phyloP scores from a whole-genome alignment of 2,329 filamentous ascomycete genomes.

The Penicillium sp. region DNA sequence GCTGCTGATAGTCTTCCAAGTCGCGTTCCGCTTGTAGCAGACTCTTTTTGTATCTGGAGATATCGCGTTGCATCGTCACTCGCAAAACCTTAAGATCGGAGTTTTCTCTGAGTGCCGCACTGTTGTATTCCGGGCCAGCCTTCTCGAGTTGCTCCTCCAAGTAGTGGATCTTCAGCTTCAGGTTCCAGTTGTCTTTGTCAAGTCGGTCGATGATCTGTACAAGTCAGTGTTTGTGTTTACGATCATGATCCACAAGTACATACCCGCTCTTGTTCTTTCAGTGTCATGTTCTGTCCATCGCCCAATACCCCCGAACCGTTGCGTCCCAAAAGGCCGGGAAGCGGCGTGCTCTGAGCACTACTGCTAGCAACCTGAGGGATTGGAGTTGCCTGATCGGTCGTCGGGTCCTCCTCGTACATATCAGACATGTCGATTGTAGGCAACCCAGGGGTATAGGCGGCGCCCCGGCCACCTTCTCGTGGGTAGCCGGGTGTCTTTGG shows the following conservation, averaged over 20 bases:
- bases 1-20: conserved; percentile 74
- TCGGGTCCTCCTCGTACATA: conserved; percentile 60
- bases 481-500: conserved; percentile 66
- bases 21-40: conserved; percentile 78
- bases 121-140: conserved; percentile 82
- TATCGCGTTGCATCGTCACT: conserved; percentile 80
- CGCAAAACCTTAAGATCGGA: conserved; percentile 92
- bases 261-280: conserved; percentile 91
- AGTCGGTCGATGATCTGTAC: conserved; percentile 75
- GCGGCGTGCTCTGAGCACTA: conserved; percentile 76
- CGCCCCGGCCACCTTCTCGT: conserved; percentile 58
- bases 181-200: conserved; percentile 95
- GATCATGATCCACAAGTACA: neutral
- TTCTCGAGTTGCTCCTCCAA: conserved; percentile 86
- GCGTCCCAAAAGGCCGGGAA: conserved; percentile 63
- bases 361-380: conserved; percentile 71
- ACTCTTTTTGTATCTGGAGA: conserved; percentile 80
- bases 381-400: conserved; percentile 66
- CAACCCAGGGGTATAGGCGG: conserved; percentile 69
- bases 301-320: conserved; percentile 66
- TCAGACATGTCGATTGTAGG: conserved; percentile 67
- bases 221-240: conserved; percentile 12
- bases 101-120: conserved; percentile 86
- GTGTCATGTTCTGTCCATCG: conserved; percentile 72
- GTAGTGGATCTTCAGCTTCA: conserved; percentile 97